Base-by-base conservation (phyloP, 2,329 filamentous ascomycete species). In the Celoporthe dispersa region DNA sequence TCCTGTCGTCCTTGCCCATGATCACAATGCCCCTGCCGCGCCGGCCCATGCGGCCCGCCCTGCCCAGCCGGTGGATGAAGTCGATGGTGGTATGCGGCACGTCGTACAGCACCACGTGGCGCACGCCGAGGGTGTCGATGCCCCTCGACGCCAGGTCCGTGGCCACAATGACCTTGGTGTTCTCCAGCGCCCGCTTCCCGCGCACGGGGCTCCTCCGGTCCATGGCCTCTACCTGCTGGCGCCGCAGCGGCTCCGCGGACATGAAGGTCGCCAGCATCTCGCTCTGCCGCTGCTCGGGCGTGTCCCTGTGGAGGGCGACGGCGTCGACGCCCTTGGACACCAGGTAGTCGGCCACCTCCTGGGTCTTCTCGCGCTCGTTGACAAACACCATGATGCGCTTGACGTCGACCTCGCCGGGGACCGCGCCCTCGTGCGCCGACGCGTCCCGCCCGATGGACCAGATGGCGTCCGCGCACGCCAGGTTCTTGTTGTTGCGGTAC, bases 1-100 rank as follows among this genome's bases (percentile, higher is more conserved):
- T 92, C 67, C 96, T 86, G 79, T 98, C 96, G 72, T 94, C 88
- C 79, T 92, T 95, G 72, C 94, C 95, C 1, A 98, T 93, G 48
- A 99, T 83, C 37, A 98, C 94, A 73, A 98, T 90, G 28, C 94
- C 96, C 68, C 94, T 87, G 22, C 96, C 96, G 78, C 96, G 88
- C 72, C 94, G 88, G 2, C 94, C 94, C 94, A 98, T 98, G 44
- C 96, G 88, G 0, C 96, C 96, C 1, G 96, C 94, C 69, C 96
- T 88, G 22, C 96, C 96, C 5, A 98, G 88, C 22, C 97, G 91
- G 80, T 99, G 97, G 77, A 99, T 98, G 77, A 99, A 99, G 80
- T 99, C 97, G 71, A 99, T 97, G 0, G 94, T 97, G 0, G 93
- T 97, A 78, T 98, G 95, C 5, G 96, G 96, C n/a, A 99, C 95